Base-by-base conservation (phyloP, 495 filamentous ascomycete species). In the Neurospora cerealis region DNA sequence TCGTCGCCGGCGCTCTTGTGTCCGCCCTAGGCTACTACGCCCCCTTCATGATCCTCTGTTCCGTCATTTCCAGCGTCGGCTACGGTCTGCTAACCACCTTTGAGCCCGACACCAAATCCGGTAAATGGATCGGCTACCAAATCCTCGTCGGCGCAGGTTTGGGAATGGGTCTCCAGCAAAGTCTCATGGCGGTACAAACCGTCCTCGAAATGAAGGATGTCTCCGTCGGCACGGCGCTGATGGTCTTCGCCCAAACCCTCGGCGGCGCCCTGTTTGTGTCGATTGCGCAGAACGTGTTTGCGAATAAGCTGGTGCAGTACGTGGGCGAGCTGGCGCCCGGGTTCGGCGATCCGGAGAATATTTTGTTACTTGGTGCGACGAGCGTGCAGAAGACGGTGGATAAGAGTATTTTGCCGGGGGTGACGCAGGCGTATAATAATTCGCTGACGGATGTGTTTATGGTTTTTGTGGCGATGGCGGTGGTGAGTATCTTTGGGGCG, bases 81-180 rank as follows among this genome's bases (percentile, higher is more conserved):
- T 88, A 86, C 3, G 94, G 93, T 0, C 85, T 97, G 6, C 78
- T 95, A 4, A 87, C 86, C 1, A 95, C 89, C 0, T 89, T 91
- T 28, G 76, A 85, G 19, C 80, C 86, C 1, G 82, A 89, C 77
- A 90, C 89, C 0, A 78, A 80, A 10, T 75, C 83, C n/a, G 75
- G 81, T 0, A 82, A 78, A 37, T 97, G 94, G 94, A 92, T 96
- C 73, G 93, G 94, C 0, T 96, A 88, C 75, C 93, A 95, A 76
- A 85, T 90, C 42, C 72, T 95, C 4, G 87, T 88, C 72, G 93
- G 93, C 54, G 81, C 87, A 11, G 93, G 93, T 5, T 74, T 93
- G 1, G 93, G 93, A 3, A 73, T 91, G 4, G 89, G 90, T 60
- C 86, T 93, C 81, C 87, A 88, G 73, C 91, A 94, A 77, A 84